These are phyloP conservation scores for Solanum acaule DNA, from an alignment of 257 asterid genomes.

Conservation along the genomic window DNA sequence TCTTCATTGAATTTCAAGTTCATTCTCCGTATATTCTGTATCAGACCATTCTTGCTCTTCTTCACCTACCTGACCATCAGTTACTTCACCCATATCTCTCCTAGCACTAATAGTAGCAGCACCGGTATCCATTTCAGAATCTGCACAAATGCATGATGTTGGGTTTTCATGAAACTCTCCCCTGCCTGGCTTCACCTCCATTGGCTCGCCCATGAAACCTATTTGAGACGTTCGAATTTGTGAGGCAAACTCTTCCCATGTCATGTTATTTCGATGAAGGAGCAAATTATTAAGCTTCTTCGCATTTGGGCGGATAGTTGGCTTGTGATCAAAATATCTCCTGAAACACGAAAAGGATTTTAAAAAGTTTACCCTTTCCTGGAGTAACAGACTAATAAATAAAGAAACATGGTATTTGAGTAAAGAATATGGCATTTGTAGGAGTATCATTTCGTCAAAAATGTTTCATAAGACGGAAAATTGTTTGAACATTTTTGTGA, in stretches of 20 bases:
- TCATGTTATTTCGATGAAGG: slow-evolving; percentile 31
- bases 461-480: neutral
- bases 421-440: neutral
- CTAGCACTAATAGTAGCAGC: neutral
- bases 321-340: slow-evolving; percentile 64
- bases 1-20: slow-evolving; percentile 2
- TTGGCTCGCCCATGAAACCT: slow-evolving; percentile 71
- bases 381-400: neutral
- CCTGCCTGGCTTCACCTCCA: slow-evolving; percentile 46
- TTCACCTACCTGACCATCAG: slow-evolving; percentile 28
- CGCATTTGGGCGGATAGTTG: slow-evolving; percentile 66
- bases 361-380: neutral
- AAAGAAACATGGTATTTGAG: neutral
- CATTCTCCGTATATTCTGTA: slow-evolving; percentile 28
- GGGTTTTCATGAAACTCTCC: slow-evolving; percentile 77
- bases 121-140: neutral
- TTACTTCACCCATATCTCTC: slow-evolving; percentile 10
- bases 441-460: neutral
- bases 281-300: slow-evolving; percentile 43
- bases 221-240: slow-evolving; percentile 35
- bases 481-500: neutral
- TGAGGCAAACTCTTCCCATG: slow-evolving; percentile 59
- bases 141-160: slow-evolving; percentile 50
- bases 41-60: slow-evolving; percentile 43
- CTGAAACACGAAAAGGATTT: slow-evolving; percentile 18